These are phyloP conservation scores for Athelia psychrophila DNA, from an alignment of 1,284 basidiomycete genomes.

Conservation along the genomic window DNA sequence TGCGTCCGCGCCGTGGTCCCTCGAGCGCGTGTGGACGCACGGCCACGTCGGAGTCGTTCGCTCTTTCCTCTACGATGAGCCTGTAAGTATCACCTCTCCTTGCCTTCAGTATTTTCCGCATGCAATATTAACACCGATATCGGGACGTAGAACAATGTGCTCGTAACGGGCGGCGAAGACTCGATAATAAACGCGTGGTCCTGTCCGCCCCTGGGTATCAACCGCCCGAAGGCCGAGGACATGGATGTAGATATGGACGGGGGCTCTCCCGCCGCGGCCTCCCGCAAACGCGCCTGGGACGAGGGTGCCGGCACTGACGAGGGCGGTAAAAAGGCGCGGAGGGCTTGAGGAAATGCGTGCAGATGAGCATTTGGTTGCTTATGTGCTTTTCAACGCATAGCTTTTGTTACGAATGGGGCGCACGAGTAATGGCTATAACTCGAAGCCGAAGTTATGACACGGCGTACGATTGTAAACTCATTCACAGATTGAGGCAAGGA, in stretches of 20 bases:
- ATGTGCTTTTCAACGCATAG: no score
- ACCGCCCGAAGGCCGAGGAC: not conserved
- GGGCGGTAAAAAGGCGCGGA: slow-evolving; percentile 3
- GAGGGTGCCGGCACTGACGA: not conserved
- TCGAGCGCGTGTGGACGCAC: slow-evolving; percentile 27
- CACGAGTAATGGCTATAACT: no score
- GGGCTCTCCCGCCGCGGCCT: not conserved
- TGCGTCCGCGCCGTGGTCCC: slow-evolving; percentile 21
- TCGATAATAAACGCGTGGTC: slow-evolving; percentile 31
- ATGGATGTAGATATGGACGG: slow-evolving; percentile 7
- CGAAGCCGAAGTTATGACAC: no score
- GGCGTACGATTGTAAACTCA: no score
- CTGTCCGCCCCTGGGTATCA: slow-evolving; percentile 11
- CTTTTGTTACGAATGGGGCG: no score
- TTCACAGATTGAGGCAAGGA: no score
- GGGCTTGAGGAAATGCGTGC: slow-evolving; percentile 6
- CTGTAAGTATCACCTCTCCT: slow-evolving; percentile 22
- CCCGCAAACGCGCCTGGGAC: not conserved
- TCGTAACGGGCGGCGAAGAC: slow-evolving; percentile 37
- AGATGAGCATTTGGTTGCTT: no score
- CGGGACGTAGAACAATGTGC: slow-evolving; percentile 25
- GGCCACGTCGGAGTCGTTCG: slow-evolving; percentile 34
- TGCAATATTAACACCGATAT: not conserved
- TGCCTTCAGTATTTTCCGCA: not conserved
- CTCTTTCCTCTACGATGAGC: slow-evolving; percentile 31